phyloP scores from a whole-genome alignment of 371 early-diverging fungal genomes.

The Fennellomyces sp. region DNA sequence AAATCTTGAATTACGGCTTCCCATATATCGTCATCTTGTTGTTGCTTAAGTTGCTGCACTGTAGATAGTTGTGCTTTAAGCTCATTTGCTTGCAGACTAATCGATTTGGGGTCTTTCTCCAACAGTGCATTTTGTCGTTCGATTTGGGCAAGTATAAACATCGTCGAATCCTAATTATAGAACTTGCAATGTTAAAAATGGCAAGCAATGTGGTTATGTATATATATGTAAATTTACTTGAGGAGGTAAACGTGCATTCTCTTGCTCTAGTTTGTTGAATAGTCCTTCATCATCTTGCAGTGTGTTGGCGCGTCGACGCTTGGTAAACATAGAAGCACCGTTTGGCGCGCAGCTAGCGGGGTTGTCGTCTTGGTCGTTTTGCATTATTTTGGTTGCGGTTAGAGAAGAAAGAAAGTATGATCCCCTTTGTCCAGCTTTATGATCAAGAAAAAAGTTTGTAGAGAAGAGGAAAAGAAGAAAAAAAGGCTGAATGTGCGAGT shows the following conservation, averaged over 20 bases:
- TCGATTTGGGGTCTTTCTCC: conserved; percentile 60
- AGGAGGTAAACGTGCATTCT: conserved; percentile 41
- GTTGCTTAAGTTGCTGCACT: conserved; percentile 16
- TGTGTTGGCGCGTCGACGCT: not conserved
- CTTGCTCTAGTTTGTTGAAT: conserved; percentile 29
- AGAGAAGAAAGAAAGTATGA: conserved; percentile 14
- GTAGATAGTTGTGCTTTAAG: conserved; percentile 54
- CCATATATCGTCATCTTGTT: conserved; percentile 80
- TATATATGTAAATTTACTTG: conserved; percentile 25
- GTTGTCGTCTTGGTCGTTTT: not conserved
- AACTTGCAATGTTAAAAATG: not conserved
- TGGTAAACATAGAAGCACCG: not conserved
- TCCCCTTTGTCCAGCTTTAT: not conserved
- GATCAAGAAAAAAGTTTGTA: conserved; percentile 12
- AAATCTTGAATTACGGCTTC: conserved; percentile 83
- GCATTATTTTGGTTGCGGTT: conserved; percentile 9
- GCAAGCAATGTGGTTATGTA: not conserved
- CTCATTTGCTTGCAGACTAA: conserved; percentile 55
- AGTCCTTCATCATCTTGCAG: not conserved
- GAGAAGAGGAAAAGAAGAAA: conserved; percentile 3
- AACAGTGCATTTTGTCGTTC: conserved; percentile 59
- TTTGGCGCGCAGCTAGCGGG: not conserved
- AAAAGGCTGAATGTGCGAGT: conserved; percentile 12
- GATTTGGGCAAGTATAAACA: conserved; percentile 58
- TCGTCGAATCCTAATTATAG: conserved; percentile 48